A percentile compares a stretch with the other conserved stretches of the same genome.
phyloP scores from a whole-genome alignment of 2,329 filamentous ascomycete species.

The Fusarium nisikadoi region DNA sequence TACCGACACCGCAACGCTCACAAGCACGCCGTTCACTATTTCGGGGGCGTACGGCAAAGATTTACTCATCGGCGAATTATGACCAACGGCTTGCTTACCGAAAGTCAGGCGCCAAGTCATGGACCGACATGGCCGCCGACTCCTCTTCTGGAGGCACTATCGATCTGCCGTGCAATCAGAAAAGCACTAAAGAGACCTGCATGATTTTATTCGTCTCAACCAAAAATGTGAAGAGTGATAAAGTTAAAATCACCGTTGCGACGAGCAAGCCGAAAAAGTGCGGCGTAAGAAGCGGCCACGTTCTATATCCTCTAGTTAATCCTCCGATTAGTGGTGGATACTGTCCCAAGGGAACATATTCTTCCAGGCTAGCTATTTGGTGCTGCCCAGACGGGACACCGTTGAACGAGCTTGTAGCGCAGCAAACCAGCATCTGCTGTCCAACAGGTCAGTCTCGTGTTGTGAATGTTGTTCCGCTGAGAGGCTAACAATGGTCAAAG shows the following conservation, averaged over 20 bases:
- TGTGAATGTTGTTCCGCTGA: neutral
- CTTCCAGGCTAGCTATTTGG: neutral
- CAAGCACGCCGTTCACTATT: conserved; percentile 13
- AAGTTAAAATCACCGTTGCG: neutral
- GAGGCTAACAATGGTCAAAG: conserved; percentile 4
- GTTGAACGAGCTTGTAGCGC: neutral
- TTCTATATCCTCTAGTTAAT: conserved; percentile 6
- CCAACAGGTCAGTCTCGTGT: conserved; percentile 11
- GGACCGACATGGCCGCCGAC: conserved; percentile 11
- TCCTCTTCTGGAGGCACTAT: neutral
- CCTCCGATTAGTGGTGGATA: neutral
- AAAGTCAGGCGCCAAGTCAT: neutral
- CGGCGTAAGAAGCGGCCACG: conserved; percentile 20
- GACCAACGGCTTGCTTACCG: conserved; percentile 23
- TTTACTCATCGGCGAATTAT: conserved; percentile 6
- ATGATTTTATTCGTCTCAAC: conserved; percentile 21
- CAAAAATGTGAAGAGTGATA: neutral
- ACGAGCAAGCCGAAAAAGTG: neutral
- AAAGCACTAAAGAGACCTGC: neutral
- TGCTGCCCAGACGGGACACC: conserved; percentile 28
- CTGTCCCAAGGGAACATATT: conserved; percentile 16
- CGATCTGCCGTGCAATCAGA: conserved; percentile 5
- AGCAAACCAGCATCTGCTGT: conserved; percentile 24
- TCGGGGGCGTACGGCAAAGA: neutral
- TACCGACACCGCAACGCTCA: conserved; percentile 9